Conservation (phyloP, 768 basidiomycete genomes). For the Russula lepida region DNA sequence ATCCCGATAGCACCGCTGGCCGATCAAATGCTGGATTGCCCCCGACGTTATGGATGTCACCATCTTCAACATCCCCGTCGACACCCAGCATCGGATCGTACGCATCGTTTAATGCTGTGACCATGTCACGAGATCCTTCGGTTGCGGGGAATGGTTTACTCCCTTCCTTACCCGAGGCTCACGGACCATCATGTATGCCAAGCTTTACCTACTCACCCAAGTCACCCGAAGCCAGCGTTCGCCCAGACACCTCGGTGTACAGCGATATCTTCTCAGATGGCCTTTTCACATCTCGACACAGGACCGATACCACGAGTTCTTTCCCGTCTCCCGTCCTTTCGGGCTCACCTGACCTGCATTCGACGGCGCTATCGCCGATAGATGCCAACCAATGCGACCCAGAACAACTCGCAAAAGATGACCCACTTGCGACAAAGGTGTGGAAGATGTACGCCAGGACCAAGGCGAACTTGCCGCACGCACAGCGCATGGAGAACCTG, state of each 20-base stretch:
- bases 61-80: slow-evolving; percentile 42
- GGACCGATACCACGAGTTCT: slow-evolving; percentile 37
- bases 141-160: slow-evolving; percentile 20
- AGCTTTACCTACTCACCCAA: slow-evolving; percentile 10
- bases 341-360: slow-evolving; percentile 59
- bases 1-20: slow-evolving; percentile 33
- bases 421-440: slow-evolving; percentile 90
- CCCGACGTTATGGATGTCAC: slow-evolving; percentile 82
- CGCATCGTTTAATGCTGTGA: slow-evolving; percentile 18
- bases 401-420: slow-evolving; percentile 65
- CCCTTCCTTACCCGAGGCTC: slow-evolving; percentile 25
- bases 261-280: slow-evolving; percentile 46
- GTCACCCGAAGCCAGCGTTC: background rate
- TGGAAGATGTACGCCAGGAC: slow-evolving; percentile 95
- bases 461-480: slow-evolving; percentile 83
- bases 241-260: slow-evolving; percentile 34
- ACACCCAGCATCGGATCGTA: slow-evolving; percentile 31
- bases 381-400: slow-evolving; percentile 41
- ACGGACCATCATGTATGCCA: slow-evolving; percentile 21
- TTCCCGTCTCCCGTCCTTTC: slow-evolving; percentile 60
- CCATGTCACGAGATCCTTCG: slow-evolving; percentile 12
- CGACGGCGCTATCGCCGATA: slow-evolving; percentile 31
- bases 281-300: slow-evolving; percentile 43
- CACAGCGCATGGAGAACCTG: slow-evolving; percentile 94
- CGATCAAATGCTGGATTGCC: slow-evolving; percentile 50